phyloP scores from a whole-genome alignment of 2,329 filamentous ascomycete genomes.

The Blastomyces parvus region DNA sequence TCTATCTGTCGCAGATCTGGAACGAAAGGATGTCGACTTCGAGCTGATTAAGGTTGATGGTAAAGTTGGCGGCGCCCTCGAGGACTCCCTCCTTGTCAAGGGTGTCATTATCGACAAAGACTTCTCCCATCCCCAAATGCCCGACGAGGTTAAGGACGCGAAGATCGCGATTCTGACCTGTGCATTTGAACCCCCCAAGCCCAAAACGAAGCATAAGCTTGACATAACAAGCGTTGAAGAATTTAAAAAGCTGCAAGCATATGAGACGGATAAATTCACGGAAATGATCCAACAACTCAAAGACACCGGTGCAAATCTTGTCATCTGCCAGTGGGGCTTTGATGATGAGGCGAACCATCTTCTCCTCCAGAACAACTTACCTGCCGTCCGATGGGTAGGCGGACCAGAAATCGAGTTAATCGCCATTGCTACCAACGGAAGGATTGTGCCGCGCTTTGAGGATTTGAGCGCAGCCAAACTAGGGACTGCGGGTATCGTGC shows the following conservation, averaged over 20 bases:
- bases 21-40: conserved; percentile 95
- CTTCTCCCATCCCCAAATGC: conserved; percentile 99
- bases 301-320: conserved; percentile 89
- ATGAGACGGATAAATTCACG: conserved; percentile 91
- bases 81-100: conserved; percentile 90
- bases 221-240: conserved; percentile 96
- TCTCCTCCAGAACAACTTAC: conserved; percentile 88
- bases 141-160: conserved; percentile 84
- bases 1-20: conserved; percentile 87
- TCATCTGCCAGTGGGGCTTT: conserved; percentile 99
- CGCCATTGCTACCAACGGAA: conserved; percentile 94
- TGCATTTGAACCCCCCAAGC: conserved; percentile 96
- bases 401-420: conserved; percentile 97
- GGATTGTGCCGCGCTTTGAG: conserved; percentile 95
- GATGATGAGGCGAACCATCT: conserved; percentile 98
- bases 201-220: conserved; percentile 98
- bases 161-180: conserved; percentile 97
- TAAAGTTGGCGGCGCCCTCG: conserved; percentile 87
- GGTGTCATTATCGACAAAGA: conserved; percentile 99
- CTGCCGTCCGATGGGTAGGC: conserved; percentile 94
- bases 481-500: conserved; percentile 76
- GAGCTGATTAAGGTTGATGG: conserved; percentile 99
- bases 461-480: conserved; percentile 87
- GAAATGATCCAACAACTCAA: conserved; percentile 99
- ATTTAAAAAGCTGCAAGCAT: conserved; percentile 94